phyloP scores from a whole-genome alignment of 345 rosid species.

The Alliaria petiolata region DNA sequence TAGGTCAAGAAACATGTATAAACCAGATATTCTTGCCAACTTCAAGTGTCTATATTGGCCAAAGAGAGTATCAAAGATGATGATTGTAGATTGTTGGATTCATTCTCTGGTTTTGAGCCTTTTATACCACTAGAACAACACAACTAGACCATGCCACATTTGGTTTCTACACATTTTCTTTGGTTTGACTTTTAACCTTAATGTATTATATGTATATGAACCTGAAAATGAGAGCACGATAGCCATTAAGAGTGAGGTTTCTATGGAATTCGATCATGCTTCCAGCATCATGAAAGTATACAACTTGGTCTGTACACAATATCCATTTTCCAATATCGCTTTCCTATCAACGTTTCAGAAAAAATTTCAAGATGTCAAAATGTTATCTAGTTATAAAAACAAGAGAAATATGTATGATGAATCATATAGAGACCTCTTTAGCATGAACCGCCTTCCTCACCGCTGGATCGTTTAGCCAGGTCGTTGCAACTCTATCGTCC shows the following conservation, averaged over 20 bases:
- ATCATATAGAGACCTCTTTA: constrained; percentile 38
- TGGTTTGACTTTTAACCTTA: not conserved
- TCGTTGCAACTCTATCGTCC: constrained; percentile 69
- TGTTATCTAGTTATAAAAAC: not conserved
- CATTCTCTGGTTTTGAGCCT: too few species aligned
- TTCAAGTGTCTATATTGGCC: not conserved
- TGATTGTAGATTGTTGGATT: not conserved
- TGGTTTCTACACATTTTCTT: not conserved
- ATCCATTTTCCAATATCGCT: constrained; percentile 47
- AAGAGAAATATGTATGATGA: not conserved
- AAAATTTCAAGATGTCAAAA: not conserved
- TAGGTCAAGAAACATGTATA: not conserved
- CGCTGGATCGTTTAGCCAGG: constrained; percentile 64
- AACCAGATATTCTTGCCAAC: too few species aligned
- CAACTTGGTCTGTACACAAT: constrained; percentile 44
- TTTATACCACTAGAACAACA: not conserved
- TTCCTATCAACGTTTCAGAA: constrained; percentile 29
- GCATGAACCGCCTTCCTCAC: constrained; percentile 75
- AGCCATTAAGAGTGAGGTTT: constrained; percentile 67
- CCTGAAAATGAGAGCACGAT: constrained; percentile 82
- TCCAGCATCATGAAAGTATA: constrained; percentile 44
- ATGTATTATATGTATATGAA: constrained; percentile 8
- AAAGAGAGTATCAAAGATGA: not conserved
- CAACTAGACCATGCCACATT: not conserved
- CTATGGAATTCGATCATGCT: constrained; percentile 82